Conservation (phyloP, 2,329 filamentous ascomycete genomes). For the Botryosphaeria dothidea region DNA sequence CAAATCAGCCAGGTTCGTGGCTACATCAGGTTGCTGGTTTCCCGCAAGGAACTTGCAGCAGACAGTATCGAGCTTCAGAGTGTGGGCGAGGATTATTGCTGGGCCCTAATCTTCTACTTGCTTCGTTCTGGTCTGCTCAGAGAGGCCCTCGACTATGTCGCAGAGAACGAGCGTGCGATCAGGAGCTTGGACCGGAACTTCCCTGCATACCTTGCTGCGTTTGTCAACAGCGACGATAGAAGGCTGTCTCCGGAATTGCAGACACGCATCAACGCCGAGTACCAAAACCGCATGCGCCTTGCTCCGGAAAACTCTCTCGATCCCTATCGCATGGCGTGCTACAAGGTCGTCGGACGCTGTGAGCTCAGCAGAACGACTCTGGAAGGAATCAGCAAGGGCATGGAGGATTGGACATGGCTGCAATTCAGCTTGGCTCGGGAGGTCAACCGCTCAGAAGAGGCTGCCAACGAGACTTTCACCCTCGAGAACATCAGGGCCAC, state of each 20-base stretch:
- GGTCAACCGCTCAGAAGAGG: slow-evolving; percentile 61
- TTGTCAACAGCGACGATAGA: slow-evolving; percentile 73
- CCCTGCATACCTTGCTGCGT: slow-evolving; percentile 81
- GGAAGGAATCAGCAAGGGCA: slow-evolving; percentile 58
- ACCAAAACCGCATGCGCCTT: slow-evolving; percentile 79
- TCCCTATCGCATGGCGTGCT: slow-evolving; percentile 94
- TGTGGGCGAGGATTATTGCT: slow-evolving; percentile 74
- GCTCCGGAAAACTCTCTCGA: slow-evolving; percentile 86
- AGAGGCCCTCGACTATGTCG: slow-evolving; percentile 86
- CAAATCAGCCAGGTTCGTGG: slow-evolving; percentile 88
- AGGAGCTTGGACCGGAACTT: slow-evolving; percentile 90
- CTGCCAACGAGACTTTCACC: slow-evolving; percentile 63
- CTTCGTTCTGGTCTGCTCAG: slow-evolving; percentile 79
- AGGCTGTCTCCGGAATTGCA: slow-evolving; percentile 77
- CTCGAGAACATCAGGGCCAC: slow-evolving; percentile 72
- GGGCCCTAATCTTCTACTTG: slow-evolving; percentile 92
- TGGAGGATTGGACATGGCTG: slow-evolving; percentile 69
- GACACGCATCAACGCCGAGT: slow-evolving; percentile 86
- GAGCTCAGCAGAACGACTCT: slow-evolving; percentile 60
- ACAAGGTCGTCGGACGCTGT: slow-evolving; percentile 89
- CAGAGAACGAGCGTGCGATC: slow-evolving; percentile 76
- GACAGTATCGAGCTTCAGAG: slow-evolving; percentile 77
- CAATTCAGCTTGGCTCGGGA: slow-evolving; percentile 65
- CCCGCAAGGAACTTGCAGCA: slow-evolving; percentile 79
- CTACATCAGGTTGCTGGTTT: slow-evolving; percentile 79